Evolutionary conservation across 1,284 basidiomycete species (phyloP).

Genomic region (Cutaneotrichosporon spelunceum): DNA sequence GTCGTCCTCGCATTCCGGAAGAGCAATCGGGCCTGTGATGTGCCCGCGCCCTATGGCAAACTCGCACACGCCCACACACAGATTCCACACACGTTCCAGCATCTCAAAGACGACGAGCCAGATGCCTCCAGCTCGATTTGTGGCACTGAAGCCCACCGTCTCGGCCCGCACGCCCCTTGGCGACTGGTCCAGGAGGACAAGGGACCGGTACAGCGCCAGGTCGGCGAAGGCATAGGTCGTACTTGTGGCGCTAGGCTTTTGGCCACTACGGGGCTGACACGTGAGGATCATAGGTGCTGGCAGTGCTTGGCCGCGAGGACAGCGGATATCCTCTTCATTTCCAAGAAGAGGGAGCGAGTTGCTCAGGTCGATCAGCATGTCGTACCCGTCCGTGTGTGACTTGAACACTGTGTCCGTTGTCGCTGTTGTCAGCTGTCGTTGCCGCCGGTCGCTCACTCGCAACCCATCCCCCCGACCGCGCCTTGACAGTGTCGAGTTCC

Average conservation of each 20-base stretch:
- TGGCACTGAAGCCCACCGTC: slow-evolving; percentile 20
- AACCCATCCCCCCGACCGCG: slow-evolving; percentile 39
- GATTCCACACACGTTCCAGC: slow-evolving; percentile 34
- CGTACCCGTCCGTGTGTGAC: slow-evolving; percentile 39
- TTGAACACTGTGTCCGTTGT: slow-evolving; percentile 45
- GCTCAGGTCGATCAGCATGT: slow-evolving; percentile 47
- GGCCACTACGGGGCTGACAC: slow-evolving; percentile 4
- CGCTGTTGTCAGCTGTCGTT: slow-evolving; percentile 24
- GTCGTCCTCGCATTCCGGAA: slow-evolving; percentile 40
- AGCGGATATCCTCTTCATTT: slow-evolving; percentile 18
- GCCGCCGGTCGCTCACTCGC: slow-evolving; percentile 34
- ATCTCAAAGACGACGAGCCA: slow-evolving; percentile 46
- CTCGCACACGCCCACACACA: slow-evolving; percentile 48
- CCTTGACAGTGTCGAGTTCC: slow-evolving; percentile 37
- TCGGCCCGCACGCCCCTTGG: slow-evolving; percentile 31
- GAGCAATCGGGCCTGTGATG: slow-evolving; percentile 24
- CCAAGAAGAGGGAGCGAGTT: slow-evolving; percentile 18
- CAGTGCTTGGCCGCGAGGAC: slow-evolving; percentile 12
- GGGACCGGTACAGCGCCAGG: slow-evolving; percentile 41
- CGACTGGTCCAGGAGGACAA: slow-evolving; percentile 35
- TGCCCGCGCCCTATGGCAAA: slow-evolving; percentile 41
- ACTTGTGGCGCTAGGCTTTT: slow-evolving; percentile 9
- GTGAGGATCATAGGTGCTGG: slow-evolving; percentile 9
- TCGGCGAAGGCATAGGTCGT: slow-evolving; percentile 41
- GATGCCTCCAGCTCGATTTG: slow-evolving; percentile 27